Evolutionary conservation across 169 alveolate species (phyloP).

Genomic region (Cryptosporidium canis): DNA sequence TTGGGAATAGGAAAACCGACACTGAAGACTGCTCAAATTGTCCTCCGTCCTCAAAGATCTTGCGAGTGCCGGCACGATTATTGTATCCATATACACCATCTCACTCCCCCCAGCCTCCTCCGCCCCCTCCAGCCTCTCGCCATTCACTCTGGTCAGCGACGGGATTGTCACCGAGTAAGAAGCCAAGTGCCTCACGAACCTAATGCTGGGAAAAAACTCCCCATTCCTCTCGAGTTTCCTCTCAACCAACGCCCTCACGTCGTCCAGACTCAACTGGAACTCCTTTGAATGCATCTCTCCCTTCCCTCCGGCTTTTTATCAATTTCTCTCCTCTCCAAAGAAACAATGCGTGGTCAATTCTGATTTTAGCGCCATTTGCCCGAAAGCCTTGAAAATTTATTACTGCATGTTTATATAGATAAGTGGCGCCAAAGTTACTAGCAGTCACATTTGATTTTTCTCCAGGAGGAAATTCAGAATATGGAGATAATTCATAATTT

Average conservation of each 20-base stretch:
- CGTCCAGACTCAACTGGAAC: slow-evolving; percentile 5
- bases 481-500: background rate
- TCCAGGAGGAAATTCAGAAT: background rate
- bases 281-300: background rate
- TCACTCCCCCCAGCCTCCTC: background rate
- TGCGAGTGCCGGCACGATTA: slow-evolving; percentile 41
- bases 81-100: background rate
- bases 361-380: too few relatives aligned
- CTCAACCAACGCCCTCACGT: background rate
- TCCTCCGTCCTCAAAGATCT: slow-evolving; percentile 30
- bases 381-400: too few relatives aligned
- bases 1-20: slow-evolving; percentile 38
- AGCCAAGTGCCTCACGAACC: background rate
- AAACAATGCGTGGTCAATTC: background rate
- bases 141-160: background rate
- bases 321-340: background rate
- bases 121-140: background rate
- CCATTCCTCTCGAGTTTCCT: background rate
- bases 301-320: background rate
- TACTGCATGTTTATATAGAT: too few relatives aligned
- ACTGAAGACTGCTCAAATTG: slow-evolving; percentile 11
- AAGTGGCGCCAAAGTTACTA: background rate
- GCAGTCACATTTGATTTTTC: background rate
- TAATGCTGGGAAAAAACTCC: slow-evolving; percentile 9
- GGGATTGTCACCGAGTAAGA: slow-evolving; percentile 25